These are phyloP conservation scores for Telfairia occidentalis DNA, from an alignment of 331 rosid genomes.

Conservation along the genomic window DNA sequence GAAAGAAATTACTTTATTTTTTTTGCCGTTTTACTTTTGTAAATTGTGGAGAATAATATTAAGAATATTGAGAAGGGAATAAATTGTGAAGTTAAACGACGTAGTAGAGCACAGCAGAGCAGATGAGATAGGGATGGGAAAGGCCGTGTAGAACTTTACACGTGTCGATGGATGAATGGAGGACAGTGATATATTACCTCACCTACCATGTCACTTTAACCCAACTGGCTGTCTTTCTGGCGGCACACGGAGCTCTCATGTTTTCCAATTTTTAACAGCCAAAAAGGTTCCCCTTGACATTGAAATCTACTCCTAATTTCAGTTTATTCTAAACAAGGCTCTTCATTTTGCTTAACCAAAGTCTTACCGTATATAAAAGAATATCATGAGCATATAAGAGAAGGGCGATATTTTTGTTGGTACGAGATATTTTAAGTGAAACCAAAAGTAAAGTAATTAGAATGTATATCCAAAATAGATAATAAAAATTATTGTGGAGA, in stretches of 20 bases:
- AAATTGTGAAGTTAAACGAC: neutral
- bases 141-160: neutral
- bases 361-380: too few species aligned
- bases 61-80: neutral
- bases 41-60: neutral
- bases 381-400: too few species aligned
- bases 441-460: too few species aligned
- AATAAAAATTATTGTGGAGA: too few species aligned
- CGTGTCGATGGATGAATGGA: neutral
- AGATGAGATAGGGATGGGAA: neutral
- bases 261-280: neutral
- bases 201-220: neutral
- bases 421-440: too few species aligned
- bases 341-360: too few species aligned
- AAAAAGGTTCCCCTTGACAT: neutral
- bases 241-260: neutral
- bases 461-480: too few species aligned
- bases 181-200: conserved; percentile 3
- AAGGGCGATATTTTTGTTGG: too few species aligned
- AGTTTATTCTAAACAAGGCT: neutral
- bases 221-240: neutral
- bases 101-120: neutral
- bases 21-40: neutral
- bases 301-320: neutral
- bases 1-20: neutral